phyloP scores from a whole-genome alignment of 2,329 filamentous ascomycete species.

The Fusarium miscanthi region DNA sequence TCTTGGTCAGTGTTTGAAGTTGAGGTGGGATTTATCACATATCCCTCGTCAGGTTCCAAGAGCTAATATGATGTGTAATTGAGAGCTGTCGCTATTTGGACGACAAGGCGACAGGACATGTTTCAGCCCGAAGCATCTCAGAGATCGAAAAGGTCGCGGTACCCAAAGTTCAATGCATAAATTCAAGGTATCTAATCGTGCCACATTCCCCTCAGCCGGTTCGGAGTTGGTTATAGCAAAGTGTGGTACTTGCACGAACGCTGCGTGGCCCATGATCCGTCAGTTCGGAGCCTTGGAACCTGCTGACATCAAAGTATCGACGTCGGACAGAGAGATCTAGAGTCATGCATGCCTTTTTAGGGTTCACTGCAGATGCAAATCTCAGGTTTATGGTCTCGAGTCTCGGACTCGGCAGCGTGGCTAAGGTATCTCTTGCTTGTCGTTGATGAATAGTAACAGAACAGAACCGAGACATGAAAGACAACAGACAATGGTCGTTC shows the following conservation, averaged over 20 bases:
- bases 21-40: not conserved
- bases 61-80: not conserved
- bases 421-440: not conserved
- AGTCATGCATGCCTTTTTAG: constrained; percentile 12
- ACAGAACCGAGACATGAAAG: constrained; percentile 10
- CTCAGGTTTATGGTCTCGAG: constrained; percentile 15
- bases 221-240: not conserved
- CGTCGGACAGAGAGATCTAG: constrained; percentile 12
- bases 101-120: not conserved
- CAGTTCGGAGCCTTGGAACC: not conserved
- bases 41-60: not conserved
- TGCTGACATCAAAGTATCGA: not conserved
- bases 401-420: constrained; percentile 30
- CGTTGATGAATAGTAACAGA: constrained; percentile 12
- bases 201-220: not conserved
- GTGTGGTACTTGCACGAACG: constrained; percentile 13
- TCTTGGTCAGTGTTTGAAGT: not conserved
- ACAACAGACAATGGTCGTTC: not conserved
- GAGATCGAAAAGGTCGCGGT: not conserved
- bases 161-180: not conserved
- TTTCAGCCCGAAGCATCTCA: not conserved
- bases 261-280: constrained; percentile 2
- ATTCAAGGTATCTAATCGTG: not conserved
- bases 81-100: not conserved
- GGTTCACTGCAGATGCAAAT: constrained; percentile 33